Evolutionary conservation across 345 rosid genomes (phyloP), one percentile per base, ranked within the genome.

Genomic region (Salix arbutifolia): DNA sequence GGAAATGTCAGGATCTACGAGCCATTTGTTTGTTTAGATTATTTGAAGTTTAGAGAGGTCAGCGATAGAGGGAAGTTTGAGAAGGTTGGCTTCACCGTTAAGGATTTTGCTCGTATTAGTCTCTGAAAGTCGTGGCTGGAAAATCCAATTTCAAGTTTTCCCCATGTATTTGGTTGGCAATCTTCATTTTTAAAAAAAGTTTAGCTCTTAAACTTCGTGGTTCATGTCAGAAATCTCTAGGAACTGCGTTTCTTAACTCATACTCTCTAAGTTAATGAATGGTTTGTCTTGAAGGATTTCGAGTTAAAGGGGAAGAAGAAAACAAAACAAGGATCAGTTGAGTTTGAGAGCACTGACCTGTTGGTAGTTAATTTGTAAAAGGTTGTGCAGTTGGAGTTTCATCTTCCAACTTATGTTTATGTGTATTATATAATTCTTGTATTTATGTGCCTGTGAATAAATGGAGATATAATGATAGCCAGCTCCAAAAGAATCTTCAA

Each of bases 21-120:
- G 31, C 80, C 86, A 23, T 87, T 85, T 73, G 84, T 83, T 61
- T 87, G 87, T 64, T 79, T 50, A 12, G 82, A 82, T 76, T 87
- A 85, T 69, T n/a, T 87, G 75, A 82, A 71, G 44, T 87, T 82
- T 48, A 75, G 87, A 73, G 83, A 84, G 64, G 77, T 69, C 35
- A 80, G 64, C 48, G 88, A 76, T 38, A 78, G 52, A 33, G 88
- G 88, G 7, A 82, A 71, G 75, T 85, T 87, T 68, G 87, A 87
- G 19, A 82, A 75, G 82, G 87, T 82, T 67, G 83, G 88, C 25
- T 85, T 80, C 64, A 82, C 88, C 0, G 87, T 87, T 19, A 87
- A 80, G 70, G 86, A 84, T 69, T 85, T 85, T 46, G 88, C 88
- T 52, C 86, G 84, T 35, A 81, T 70, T 46, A 14, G 18, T 31